Conservation (phyloP, 441 rosid genomes). For the Erodium moschatum region DNA sequence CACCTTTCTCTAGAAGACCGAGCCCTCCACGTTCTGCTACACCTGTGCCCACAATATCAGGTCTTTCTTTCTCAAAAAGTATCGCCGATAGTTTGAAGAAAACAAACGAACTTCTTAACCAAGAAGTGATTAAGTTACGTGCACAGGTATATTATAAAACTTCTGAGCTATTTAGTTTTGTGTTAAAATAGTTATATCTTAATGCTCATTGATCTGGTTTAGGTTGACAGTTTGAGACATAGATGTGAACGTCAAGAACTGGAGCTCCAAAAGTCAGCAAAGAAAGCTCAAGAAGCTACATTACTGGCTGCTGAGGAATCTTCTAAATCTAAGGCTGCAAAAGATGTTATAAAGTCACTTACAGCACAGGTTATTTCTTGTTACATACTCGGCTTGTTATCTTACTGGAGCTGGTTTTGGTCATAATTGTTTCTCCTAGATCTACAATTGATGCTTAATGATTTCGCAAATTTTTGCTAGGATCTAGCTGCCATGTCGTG, state of each 20-base stretch:
- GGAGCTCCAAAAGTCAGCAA: slow-evolving; percentile 73
- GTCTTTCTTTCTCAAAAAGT: slow-evolving; percentile 75
- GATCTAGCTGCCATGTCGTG: neutral
- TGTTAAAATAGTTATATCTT: slow-evolving; percentile 10
- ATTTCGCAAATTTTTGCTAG: too few species aligned
- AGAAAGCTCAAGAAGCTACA: slow-evolving; percentile 78
- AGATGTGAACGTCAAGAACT: slow-evolving; percentile 75
- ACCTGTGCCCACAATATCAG: slow-evolving; percentile 74
- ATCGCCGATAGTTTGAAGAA: slow-evolving; percentile 81
- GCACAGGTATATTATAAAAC: slow-evolving; percentile 55
- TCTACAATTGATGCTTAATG: too few species aligned
- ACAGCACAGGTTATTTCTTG: slow-evolving; percentile 62
- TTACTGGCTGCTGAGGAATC: slow-evolving; percentile 75
- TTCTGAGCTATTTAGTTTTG: neutral
- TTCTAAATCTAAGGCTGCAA: slow-evolving; percentile 81
- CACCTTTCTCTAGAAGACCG: slow-evolving; percentile 90
- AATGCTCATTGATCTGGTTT: slow-evolving; percentile 28
- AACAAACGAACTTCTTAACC: slow-evolving; percentile 84
- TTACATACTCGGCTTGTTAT: slow-evolving; percentile 5
- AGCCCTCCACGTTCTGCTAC: slow-evolving; percentile 97
- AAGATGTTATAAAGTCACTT: slow-evolving; percentile 88
- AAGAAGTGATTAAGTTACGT: slow-evolving; percentile 76
- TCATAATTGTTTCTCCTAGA: neutral
- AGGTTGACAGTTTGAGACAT: slow-evolving; percentile 77
- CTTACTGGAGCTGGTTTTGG: slow-evolving; percentile 8